These are phyloP conservation scores for Trametes pubescens DNA, from an alignment of 1,284 basidiomycete genomes.

Conservation along the genomic window DNA sequence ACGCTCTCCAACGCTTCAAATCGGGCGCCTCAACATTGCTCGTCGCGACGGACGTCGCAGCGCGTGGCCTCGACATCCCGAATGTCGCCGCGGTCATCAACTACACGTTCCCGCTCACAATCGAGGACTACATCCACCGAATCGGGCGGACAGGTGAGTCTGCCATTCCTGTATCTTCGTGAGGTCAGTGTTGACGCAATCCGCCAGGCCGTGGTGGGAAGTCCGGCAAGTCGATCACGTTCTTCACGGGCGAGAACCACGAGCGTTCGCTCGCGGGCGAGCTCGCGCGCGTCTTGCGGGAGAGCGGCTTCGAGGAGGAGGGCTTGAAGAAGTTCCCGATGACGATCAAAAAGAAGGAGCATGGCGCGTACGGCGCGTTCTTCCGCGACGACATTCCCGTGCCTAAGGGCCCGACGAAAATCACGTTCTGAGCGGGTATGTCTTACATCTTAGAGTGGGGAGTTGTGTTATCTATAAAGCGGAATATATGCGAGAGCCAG, in stretches of 20 bases:
- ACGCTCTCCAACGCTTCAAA: constrained; percentile 92
- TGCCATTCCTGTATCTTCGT: background rate
- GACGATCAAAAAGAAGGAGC: constrained; percentile 97
- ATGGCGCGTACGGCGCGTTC: constrained; percentile 86
- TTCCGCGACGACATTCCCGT: constrained; percentile 82
- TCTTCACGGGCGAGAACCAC: constrained; percentile 92
- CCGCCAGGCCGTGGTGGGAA: constrained; percentile 86
- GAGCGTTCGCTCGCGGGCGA: constrained; percentile 93
- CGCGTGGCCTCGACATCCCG: constrained; percentile 96
- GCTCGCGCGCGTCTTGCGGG: constrained; percentile 90
- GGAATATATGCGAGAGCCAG: too few relatives aligned
- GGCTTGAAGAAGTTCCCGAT: constrained; percentile 91
- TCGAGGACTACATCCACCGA: constrained; percentile 97
- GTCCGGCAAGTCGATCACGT: constrained; percentile 93
- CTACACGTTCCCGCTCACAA: constrained; percentile 97
- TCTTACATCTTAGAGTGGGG: too few relatives aligned
- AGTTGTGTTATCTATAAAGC: too few relatives aligned
- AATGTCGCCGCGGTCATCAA: constrained; percentile 94
- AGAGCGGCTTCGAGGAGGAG: constrained; percentile 85
- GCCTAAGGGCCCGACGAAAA: constrained; percentile 86
- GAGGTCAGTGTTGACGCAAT: constrained; percentile 2
- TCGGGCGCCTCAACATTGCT: constrained; percentile 84
- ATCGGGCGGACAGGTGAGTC: constrained; percentile 88
- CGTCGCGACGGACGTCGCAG: constrained; percentile 98
- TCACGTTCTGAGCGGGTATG: constrained; percentile 65